A percentile compares a stretch with the other conserved stretches of the same genome.
Evolutionary conservation across 805 yeast genomes (phyloP).

Genomic region (Kazachstania viticola): DNA sequence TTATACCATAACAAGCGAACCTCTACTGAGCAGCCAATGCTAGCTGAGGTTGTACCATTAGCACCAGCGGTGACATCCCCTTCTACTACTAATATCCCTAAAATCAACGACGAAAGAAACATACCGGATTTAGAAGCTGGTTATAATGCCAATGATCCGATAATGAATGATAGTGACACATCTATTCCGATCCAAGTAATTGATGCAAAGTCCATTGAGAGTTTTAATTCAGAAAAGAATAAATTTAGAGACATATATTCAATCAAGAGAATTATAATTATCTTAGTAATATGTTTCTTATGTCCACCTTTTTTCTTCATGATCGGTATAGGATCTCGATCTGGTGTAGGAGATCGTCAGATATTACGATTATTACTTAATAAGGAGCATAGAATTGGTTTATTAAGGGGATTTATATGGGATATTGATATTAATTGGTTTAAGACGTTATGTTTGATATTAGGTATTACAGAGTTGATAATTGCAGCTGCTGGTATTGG

Average conservation of each 20-base stretch:
- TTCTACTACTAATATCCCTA: not conserved
- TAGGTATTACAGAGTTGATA: slow-evolving; percentile 22
- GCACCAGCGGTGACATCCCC: not conserved
- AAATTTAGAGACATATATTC: slow-evolving; percentile 17
- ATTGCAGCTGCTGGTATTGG: slow-evolving; percentile 32
- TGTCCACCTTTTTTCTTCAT: slow-evolving; percentile 23
- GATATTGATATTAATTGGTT: slow-evolving; percentile 22
- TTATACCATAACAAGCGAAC: not conserved
- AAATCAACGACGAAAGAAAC: not conserved
- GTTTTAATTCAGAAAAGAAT: slow-evolving; percentile 13
- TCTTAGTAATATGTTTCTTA: slow-evolving; percentile 12
- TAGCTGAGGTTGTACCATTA: not conserved
- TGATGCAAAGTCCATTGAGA: slow-evolving; percentile 13
- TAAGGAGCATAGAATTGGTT: slow-evolving; percentile 14
- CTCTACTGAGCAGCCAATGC: not conserved
- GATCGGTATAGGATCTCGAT: slow-evolving; percentile 14
- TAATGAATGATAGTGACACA: too few relatives aligned
- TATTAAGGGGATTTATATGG: slow-evolving; percentile 23
- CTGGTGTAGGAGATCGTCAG: slow-evolving; percentile 14
- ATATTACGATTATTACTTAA: slow-evolving; percentile 20
- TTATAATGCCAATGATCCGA: not conserved
- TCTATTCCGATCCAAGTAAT: slow-evolving; percentile 8
- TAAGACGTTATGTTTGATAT: slow-evolving; percentile 18
- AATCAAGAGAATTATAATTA: slow-evolving; percentile 8
- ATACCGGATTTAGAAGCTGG: not conserved